phyloP scores from a whole-genome alignment of 805 yeast genomes.

The Candida jianshihensis region DNA sequence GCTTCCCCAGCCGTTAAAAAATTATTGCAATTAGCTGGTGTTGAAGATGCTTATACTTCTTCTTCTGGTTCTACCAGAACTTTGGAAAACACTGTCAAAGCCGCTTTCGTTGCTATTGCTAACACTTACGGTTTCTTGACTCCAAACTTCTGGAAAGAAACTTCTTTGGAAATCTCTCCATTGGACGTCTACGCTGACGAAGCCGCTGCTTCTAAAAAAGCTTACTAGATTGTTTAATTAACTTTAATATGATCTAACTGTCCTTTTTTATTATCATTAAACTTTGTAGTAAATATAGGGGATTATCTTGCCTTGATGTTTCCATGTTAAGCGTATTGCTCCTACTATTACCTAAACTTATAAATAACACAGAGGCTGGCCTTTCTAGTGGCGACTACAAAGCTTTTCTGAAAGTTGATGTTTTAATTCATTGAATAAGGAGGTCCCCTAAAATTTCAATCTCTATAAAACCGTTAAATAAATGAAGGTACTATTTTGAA shows the following conservation, averaged over 20 bases:
- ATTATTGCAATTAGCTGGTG: conserved; percentile 98
- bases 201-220: conserved; percentile 68
- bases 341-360: too few species aligned
- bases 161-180: conserved; percentile 84
- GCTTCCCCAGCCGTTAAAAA: conserved; percentile 99
- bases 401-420: too few species aligned
- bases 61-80: conserved; percentile 99
- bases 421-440: too few species aligned
- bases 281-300: too few species aligned
- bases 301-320: too few species aligned
- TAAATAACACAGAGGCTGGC: too few species aligned
- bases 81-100: conserved; percentile 99
- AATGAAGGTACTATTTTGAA: too few species aligned
- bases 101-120: conserved; percentile 98
- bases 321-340: too few species aligned
- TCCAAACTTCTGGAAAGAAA: conserved; percentile 96
- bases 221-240: conserved; percentile 44
- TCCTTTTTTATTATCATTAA: too few species aligned
- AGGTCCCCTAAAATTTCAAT: too few species aligned
- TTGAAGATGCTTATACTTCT: conserved; percentile 98
- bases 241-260: conserved; percentile 4
- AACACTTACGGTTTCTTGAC: conserved; percentile 99
- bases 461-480: too few species aligned
- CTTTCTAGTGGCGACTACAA: too few species aligned
- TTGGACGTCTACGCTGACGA: conserved; percentile 90